Percentiles rank a stretch among this genome's conserved stretches.
These are phyloP conservation scores for Dendrobium catenatum DNA, from an alignment of 106 monocot genomes.

Conservation along the genomic window DNA sequence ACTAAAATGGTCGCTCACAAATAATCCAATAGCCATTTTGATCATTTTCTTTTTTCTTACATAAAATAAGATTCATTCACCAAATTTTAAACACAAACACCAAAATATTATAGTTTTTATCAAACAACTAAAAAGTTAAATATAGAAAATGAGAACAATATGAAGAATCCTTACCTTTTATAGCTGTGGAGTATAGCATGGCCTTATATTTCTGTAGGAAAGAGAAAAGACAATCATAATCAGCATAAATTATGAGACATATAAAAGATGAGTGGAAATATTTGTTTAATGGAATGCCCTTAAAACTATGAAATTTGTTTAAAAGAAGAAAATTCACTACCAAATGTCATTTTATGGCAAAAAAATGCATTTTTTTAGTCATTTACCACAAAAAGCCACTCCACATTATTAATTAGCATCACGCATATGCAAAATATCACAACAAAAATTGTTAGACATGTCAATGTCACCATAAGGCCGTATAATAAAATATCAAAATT, in stretches of 20 bases:
- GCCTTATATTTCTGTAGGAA: conserved; percentile 48
- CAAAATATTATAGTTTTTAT: not conserved
- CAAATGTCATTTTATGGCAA: not conserved
- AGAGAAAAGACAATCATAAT: not conserved
- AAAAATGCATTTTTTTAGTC: not conserved
- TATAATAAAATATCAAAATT: not conserved
- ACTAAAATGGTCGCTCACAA: no score
- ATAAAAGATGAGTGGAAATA: not conserved
- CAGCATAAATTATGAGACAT: not conserved
- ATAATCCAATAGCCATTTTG: no score
- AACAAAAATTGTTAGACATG: not conserved
- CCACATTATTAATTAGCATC: not conserved
- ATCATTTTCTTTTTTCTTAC: not conserved
- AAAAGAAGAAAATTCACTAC: not conserved
- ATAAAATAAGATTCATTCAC: not conserved
- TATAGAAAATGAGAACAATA: not conserved
- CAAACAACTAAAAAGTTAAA: not conserved
- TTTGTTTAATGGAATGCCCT: not conserved
- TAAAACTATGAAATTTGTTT: not conserved
- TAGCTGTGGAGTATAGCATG: conserved; percentile 40
- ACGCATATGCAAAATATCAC: not conserved
- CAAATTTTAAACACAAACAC: not conserved
- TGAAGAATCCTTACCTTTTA: conserved; percentile 37
- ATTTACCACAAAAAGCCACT: not conserved
- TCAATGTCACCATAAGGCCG: not conserved